Evolutionary conservation across 2,329 filamentous ascomycete genomes (phyloP), one percentile per base, ranked within the genome.

Genomic region (Trichophyton mentagrophytes): DNA sequence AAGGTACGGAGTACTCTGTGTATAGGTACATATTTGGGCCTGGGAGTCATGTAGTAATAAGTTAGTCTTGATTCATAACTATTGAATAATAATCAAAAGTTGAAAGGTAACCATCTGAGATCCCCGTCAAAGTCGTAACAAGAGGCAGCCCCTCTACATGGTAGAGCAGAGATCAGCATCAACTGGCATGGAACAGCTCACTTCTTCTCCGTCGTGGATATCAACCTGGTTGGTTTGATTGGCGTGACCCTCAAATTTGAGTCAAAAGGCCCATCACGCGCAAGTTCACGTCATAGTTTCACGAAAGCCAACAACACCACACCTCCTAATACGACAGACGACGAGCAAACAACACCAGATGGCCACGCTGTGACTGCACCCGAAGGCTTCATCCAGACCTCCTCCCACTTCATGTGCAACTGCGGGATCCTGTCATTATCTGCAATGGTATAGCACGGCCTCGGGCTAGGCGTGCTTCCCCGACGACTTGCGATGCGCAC

Each of bases 401-500:
- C 22, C 8, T 51, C 20, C 20, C 46, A 15, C 46, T 51, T 27
- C 20, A 51, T 51, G 46, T 27, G 46, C 20, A 51, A 51, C 46
- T 51, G 46, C 11, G 25, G 46, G 53, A 17, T 57, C 17, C 42
- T 13, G 40, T 36, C 36, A 55, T 36, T 55, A 20, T 38, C 30
- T 55, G 61, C 59, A 58, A 65, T 65, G 64, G 57, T 64, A 62
- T 64, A 62, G 63, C 59, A 42, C 53, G 60, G 57, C 42, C 33
- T 56, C 49, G n/a, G 15, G 22, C 49, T 55, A 60, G 61, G 61
- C 63, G 55, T 60, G 55, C 55, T 57, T 44, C 57, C 33, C 51
- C 27, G 65, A 64, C 66, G 67, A 71, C 70, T 70, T 77, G 84
- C 77, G 73, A 90, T 90, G 87, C 85, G 85, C 80, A 82, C 84